Percentiles rank a stretch among this genome's conserved stretches.
Evolutionary conservation across 2,329 filamentous ascomycete genomes (phyloP).

Genomic region (Xylariales sp.): DNA sequence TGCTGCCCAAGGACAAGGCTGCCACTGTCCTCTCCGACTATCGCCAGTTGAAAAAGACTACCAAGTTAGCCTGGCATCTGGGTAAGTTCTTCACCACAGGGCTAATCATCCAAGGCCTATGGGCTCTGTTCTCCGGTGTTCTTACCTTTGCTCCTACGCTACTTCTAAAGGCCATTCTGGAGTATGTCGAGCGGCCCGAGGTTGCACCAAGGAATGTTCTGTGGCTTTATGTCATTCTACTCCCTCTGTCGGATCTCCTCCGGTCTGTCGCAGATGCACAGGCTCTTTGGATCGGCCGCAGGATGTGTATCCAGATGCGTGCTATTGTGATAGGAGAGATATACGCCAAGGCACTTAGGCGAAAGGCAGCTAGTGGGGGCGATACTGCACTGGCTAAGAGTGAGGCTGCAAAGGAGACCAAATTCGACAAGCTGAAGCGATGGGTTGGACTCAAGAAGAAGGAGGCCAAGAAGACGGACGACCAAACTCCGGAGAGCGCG

Average conservation of each 20-base stretch:
- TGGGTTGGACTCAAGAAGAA: slow-evolving; percentile 59
- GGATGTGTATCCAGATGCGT: slow-evolving; percentile 86
- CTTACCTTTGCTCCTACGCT: slow-evolving; percentile 91
- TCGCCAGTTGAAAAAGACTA: slow-evolving; percentile 78
- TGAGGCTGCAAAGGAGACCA: slow-evolving; percentile 29
- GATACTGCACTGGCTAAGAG: slow-evolving; percentile 66
- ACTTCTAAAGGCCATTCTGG: slow-evolving; percentile 82
- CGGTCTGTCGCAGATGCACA: slow-evolving; percentile 81
- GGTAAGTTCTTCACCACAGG: slow-evolving; percentile 76
- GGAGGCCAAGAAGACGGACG: slow-evolving; percentile 37
- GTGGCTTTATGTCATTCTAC: slow-evolving; percentile 90
- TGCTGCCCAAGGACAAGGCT: slow-evolving; percentile 84
- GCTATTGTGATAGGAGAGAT: slow-evolving; percentile 97
- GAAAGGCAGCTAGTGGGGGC: slow-evolving; percentile 75
- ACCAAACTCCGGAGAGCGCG: slow-evolving; percentile 22
- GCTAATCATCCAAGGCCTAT: slow-evolving; percentile 71
- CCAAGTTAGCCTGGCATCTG: slow-evolving; percentile 72
- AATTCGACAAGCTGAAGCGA: slow-evolving; percentile 47
- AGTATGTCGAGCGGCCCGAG: slow-evolving; percentile 84
- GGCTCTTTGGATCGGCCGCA: slow-evolving; percentile 88
- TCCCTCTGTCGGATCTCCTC: slow-evolving; percentile 77
- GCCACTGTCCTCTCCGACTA: slow-evolving; percentile 75
- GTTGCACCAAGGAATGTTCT: slow-evolving; percentile 77
- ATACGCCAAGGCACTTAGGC: slow-evolving; percentile 88
- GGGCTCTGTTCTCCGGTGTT: slow-evolving; percentile 73